These are phyloP conservation scores for Kazachstania africana DNA, from an alignment of 805 yeast genomes.

Conservation along the genomic window DNA sequence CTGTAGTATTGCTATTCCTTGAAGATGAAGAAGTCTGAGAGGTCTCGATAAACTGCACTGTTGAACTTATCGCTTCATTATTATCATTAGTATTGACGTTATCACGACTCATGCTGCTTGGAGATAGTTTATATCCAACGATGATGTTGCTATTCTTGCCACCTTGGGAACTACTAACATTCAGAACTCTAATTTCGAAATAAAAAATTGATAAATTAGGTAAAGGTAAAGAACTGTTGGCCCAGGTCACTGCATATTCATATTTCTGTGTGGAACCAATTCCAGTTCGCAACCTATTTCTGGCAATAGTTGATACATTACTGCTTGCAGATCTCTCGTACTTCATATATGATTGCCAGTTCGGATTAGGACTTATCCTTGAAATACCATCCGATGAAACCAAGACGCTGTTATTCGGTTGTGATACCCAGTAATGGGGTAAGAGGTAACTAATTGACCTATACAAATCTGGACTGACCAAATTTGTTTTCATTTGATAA, in stretches of 20 bases:
- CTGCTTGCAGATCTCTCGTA: constrained; percentile 7
- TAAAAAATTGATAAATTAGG: constrained; percentile 18
- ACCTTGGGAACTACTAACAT: constrained; percentile 18
- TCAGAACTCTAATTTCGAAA: constrained; percentile 19
- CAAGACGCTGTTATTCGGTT: constrained; percentile 14
- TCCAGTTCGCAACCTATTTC: constrained; percentile 12
- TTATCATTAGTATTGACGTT: too few species aligned
- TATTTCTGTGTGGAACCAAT: constrained; percentile 7
- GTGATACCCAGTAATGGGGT: constrained; percentile 21
- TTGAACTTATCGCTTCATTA: constrained; percentile 1
- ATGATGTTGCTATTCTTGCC: constrained; percentile 19
- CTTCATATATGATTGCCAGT: constrained; percentile 15
- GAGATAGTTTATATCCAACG: constrained; percentile 19
- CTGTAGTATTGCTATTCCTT: not conserved
- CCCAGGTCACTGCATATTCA: constrained; percentile 21
- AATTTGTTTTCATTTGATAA: constrained; percentile 8
- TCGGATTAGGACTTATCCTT: constrained; percentile 15
- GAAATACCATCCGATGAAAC: constrained; percentile 21
- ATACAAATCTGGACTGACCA: constrained; percentile 15
- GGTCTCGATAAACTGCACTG: constrained; percentile 3
- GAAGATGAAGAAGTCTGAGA: not conserved
- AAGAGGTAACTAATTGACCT: constrained; percentile 17
- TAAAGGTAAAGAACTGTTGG: constrained; percentile 17
- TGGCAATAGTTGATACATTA: too few species aligned
- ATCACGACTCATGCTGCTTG: too few species aligned